Evolutionary conservation across 805 yeast species (phyloP).

Genomic region (Blastobotrys robertii): DNA sequence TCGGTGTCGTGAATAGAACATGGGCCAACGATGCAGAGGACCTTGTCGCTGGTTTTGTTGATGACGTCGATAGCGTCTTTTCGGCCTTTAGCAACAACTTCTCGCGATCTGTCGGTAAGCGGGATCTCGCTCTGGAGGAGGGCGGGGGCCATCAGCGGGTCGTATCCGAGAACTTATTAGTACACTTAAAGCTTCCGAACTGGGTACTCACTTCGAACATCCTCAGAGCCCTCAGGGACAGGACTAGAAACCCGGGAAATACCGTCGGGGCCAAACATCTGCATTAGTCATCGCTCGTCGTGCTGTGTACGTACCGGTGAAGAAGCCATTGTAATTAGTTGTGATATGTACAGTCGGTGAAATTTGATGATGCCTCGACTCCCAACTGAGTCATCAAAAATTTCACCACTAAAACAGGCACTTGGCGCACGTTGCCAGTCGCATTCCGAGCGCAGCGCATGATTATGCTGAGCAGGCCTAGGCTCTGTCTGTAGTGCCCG

Average conservation of each 20-base stretch:
- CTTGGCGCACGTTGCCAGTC: no score
- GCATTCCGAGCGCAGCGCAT: no score
- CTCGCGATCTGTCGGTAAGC: slow-evolving; percentile 42
- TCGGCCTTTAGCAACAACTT: slow-evolving; percentile 69
- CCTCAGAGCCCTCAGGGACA: slow-evolving; percentile 57
- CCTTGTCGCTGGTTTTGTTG: slow-evolving; percentile 68
- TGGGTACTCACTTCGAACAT: slow-evolving; percentile 21
- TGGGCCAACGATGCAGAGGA: slow-evolving; percentile 87
- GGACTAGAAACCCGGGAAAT: slow-evolving; percentile 33
- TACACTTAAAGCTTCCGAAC: slow-evolving; percentile 29
- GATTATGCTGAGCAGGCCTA: no score
- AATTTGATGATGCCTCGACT: no score
- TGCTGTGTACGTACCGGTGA: no score
- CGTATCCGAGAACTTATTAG: slow-evolving; percentile 61
- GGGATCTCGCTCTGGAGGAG: slow-evolving; percentile 79
- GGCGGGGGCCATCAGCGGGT: slow-evolving; percentile 90
- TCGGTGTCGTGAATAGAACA: slow-evolving; percentile 91
- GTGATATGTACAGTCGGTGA: no score
- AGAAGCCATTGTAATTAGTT: no score
- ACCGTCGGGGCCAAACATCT: slow-evolving; percentile 30
- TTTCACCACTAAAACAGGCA: no score
- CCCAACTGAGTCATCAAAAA: no score
- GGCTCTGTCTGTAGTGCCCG: no score
- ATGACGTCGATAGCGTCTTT: slow-evolving; percentile 67
- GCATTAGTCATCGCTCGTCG: not conserved